Base-by-base conservation (phyloP, 1,139 yeast species). In the Sugiyamaella pinicola region DNA sequence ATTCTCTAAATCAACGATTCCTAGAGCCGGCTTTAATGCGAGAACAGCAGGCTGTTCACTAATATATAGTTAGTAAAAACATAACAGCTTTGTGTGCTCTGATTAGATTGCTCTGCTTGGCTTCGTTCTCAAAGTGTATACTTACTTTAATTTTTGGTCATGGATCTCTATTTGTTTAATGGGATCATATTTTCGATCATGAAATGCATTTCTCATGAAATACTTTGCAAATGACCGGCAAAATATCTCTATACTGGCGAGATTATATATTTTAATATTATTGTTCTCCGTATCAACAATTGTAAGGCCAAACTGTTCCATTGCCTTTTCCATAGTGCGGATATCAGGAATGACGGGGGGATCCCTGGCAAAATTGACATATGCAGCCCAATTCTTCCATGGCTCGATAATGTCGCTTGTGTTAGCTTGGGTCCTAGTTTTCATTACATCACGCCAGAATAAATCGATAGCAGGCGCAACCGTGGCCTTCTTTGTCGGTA, bases 1-100 rank as follows among this genome's bases (percentile, higher is more conserved):
- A 24, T 59, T 58, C 6, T 60, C 56, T 52, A 62, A 38, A 45
- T 60, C 60, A 37, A 49, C 24, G 15, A 33, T 18, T 12, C 53
- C 53, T 40, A 51, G 15, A 7, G 54, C 54, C 4, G 54, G 54
- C 7, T 49, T 24, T 35, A 45, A 9, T 3, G 45, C 13, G 43
- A 19, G 17, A 38, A 19, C 29, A 10, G 26, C 29, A 31, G 15
- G 15, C n/a, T 4, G 6, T 33, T 6, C 12, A 17, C 17, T 4
- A 15, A 24, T 24, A 24, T 26, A 26, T 26, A 26, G 31, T 26
- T 26, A 26, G 31, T 26, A 26, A 26, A 26, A n/a, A n/a, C n/a
- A n/a, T n/a, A n/a, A n/a, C n/a, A n/a, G n/a, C n/a, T n/a, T n/a
- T n/a, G n/a, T n/a, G n/a, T n/a, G n/a, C n/a, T n/a, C n/a, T n/a